A percentile compares a stretch with the other conserved stretches of the same genome.
phyloP scores from a whole-genome alignment of 257 asterid genomes.

The Solanum paucissectum region DNA sequence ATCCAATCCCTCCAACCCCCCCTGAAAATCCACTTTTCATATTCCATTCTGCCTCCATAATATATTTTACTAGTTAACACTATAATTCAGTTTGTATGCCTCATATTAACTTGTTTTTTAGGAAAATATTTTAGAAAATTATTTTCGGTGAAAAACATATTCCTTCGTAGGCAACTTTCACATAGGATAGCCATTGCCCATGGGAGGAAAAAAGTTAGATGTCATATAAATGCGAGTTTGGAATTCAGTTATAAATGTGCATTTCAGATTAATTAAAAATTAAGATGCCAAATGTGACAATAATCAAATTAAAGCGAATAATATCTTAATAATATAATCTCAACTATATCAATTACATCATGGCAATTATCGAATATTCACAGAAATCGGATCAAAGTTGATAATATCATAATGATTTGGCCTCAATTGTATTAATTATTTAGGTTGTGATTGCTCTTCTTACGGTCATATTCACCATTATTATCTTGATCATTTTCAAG shows the following conservation, averaged over 20 bases:
- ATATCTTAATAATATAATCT: too few relatives aligned
- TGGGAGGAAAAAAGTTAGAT: neutral
- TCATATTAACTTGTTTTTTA: too few relatives aligned
- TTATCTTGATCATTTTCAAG: neutral
- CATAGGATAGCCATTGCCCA: neutral
- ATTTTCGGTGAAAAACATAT: too few relatives aligned
- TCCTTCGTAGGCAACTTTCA: too few relatives aligned
- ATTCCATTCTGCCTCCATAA: neutral
- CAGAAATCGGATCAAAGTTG: fast-evolving
- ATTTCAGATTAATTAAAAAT: too few relatives aligned
- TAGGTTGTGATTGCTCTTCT: neutral
- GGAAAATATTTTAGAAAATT: too few relatives aligned
- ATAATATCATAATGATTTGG: neutral
- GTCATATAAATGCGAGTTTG: neutral
- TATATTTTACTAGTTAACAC: too few relatives aligned
- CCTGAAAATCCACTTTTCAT: neutral
- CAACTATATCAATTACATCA: neutral
- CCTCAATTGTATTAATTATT: neutral
- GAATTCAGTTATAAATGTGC: neutral
- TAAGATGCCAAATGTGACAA: neutral
- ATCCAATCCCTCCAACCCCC: neutral
- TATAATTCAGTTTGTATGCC: too few relatives aligned
- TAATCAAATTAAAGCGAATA: neutral
- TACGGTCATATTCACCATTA: neutral
- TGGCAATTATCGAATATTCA: too few relatives aligned